Base-by-base conservation (phyloP, 345 rosid species). In the Microthlaspi erraticum region DNA sequence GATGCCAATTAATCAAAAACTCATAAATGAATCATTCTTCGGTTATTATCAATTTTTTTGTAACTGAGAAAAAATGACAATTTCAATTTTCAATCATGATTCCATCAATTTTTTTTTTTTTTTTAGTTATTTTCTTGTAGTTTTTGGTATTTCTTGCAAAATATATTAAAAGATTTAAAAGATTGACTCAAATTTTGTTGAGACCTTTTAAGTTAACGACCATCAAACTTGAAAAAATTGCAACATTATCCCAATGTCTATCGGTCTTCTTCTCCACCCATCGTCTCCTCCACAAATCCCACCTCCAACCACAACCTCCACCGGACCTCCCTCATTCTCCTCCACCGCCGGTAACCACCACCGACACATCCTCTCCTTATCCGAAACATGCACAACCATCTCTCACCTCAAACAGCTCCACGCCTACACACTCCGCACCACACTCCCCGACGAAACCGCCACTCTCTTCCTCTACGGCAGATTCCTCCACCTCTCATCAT, bases 351-450 rank as follows among this genome's bases (percentile, higher is more conserved):
- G 38, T 5, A 58, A 67, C 75, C 81, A 51, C 46, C 82, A 80
- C 64, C 51, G 58, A 32, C 83, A 62, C 60, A 82, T 92, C 14
- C 85, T 86, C 57, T 51, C 18, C 56, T 66, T 70, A 32, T 63
- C 81, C 1, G 72, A 79, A 39, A 61, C 80, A 38, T 90, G 98
- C 66, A 52, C 78, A 13, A 43, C 78, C 85, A 82, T 88, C 56
- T 76, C 81, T 20, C 85, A 79, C 48, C 85, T 90, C 67, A 89
- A 88, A 64, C 94, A 84, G 64, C 77, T 89, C 19, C 96, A 92
- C 78, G 95, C 98, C 46, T 88, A 72, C 60, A 68, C 84, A 33
- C 70, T 90, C 14, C 98, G 96, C 36, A 79, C 84, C 10, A 75
- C 82, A 0, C 19, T 75, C 54, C 77, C 87, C 7, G 52, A 60